phyloP scores from a whole-genome alignment of 139 green algal species.

The Haematococcus lacustris region DNA sequence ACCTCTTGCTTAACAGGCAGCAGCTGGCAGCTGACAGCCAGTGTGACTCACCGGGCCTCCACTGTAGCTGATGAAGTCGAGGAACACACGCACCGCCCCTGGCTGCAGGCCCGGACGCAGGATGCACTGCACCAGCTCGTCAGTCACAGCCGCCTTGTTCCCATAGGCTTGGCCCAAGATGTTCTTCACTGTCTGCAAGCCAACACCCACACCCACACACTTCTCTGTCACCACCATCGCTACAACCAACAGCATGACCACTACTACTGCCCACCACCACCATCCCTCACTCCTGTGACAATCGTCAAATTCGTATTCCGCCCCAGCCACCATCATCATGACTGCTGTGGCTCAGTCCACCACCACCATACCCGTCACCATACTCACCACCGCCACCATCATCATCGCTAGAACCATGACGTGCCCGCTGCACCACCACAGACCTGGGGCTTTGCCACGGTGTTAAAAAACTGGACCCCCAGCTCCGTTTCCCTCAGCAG shows the following conservation, averaged over 20 bases:
- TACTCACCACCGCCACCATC: too few species aligned
- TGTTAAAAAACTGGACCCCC: constrained; percentile 68
- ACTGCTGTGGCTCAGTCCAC: too few species aligned
- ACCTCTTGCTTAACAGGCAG: not conserved
- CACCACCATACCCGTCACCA: too few species aligned
- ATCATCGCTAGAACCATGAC: too few species aligned
- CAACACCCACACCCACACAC: not conserved
- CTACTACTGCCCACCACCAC: too few species aligned
- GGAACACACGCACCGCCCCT: constrained; percentile 88
- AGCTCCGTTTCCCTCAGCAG: constrained; percentile 60
- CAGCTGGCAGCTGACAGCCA: not conserved
- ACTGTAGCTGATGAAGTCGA: constrained; percentile 96
- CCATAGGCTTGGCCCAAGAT: constrained; percentile 88
- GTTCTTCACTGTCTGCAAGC: constrained; percentile 58
- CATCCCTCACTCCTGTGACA: too few species aligned
- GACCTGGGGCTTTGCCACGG: constrained; percentile 54
- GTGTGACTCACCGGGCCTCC: constrained; percentile 51
- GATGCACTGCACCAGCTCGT: constrained; percentile 87
- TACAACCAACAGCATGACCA: too few species aligned
- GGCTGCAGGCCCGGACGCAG: constrained; percentile 69
- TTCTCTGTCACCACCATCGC: too few species aligned
- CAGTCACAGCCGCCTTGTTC: constrained; percentile 67
- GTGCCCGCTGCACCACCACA: too few species aligned
- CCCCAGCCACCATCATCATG: too few species aligned
- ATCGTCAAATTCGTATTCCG: too few species aligned